Conservation (phyloP, 495 filamentous ascomycete genomes). For the Copromyces sp. region DNA sequence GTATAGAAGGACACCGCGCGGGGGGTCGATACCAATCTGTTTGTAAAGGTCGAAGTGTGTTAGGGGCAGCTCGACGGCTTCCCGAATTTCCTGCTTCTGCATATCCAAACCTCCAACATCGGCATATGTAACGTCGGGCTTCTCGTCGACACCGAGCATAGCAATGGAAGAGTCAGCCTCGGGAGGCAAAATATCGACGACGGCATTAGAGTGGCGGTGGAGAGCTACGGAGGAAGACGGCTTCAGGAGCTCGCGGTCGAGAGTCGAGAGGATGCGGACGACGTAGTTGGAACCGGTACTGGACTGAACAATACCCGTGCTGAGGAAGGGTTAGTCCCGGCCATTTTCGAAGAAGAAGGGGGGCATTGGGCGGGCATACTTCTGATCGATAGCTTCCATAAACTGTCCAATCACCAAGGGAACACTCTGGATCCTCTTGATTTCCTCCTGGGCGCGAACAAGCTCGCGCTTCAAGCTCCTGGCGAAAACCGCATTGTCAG, state of each 20-base stretch:
- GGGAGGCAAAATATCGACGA: constrained; percentile 94
- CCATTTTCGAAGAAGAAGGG: neutral
- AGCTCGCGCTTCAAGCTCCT: constrained; percentile 96
- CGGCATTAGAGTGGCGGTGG: constrained; percentile 94
- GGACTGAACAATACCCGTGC: constrained; percentile 96
- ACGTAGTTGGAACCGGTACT: constrained; percentile 98
- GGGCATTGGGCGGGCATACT: constrained; percentile 45
- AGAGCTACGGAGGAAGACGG: constrained; percentile 94
- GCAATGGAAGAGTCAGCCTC: constrained; percentile 98
- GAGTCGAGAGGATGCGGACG: constrained; percentile 93
- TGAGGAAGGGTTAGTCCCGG: constrained; percentile 23
- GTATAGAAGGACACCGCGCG: constrained; percentile 90
- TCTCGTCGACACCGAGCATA: constrained; percentile 92
- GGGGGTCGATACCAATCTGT: constrained; percentile 96
- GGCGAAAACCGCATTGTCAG: neutral
- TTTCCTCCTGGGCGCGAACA: constrained; percentile 95
- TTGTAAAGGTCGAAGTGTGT: constrained; percentile 98
- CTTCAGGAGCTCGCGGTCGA: constrained; percentile 95
- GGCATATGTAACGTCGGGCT: constrained; percentile 96
- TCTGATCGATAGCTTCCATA: constrained; percentile 99
- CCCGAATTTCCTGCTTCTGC: constrained; percentile 99
- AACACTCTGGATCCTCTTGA: constrained; percentile 98
- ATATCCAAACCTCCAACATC: constrained; percentile 97
- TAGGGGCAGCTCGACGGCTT: constrained; percentile 91
- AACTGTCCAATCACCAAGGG: constrained; percentile 98